Evolutionary conservation across 2,329 filamentous ascomycete genomes (phyloP).

Genomic region (Madurella fahalii): DNA sequence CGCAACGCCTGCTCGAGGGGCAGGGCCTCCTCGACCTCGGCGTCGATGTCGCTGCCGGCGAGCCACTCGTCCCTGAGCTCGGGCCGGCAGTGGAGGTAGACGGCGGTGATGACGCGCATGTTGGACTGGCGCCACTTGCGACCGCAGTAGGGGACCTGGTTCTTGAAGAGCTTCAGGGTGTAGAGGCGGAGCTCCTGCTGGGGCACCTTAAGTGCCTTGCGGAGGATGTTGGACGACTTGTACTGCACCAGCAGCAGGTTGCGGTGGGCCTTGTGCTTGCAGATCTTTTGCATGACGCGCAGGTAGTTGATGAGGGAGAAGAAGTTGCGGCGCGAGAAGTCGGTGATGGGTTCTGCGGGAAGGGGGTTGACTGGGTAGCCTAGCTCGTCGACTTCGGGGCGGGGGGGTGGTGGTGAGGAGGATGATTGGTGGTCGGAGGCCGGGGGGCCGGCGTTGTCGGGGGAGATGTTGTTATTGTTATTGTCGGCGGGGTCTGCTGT

Average conservation of each 20-base stretch:
- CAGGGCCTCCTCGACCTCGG: conserved; percentile 87
- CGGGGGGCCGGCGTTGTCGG: conserved; percentile 13
- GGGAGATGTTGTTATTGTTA: background rate
- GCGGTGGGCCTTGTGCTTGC: conserved; percentile 90
- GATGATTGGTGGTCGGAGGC: conserved; percentile 4
- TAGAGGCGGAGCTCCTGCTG: conserved; percentile 85
- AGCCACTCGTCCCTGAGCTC: conserved; percentile 96
- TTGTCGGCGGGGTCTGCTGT: background rate
- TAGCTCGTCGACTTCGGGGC: conserved; percentile 76
- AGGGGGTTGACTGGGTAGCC: conserved; percentile 71
- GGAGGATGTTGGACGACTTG: conserved; percentile 87
- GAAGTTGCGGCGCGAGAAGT: conserved; percentile 91
- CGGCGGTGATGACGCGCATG: conserved; percentile 97
- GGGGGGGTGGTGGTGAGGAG: conserved; percentile 21
- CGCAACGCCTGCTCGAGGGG: conserved; percentile 88
- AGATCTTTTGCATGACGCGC: conserved; percentile 95
- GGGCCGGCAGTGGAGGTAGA: conserved; percentile 89
- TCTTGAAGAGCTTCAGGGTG: conserved; percentile 97
- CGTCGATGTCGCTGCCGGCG: conserved; percentile 83
- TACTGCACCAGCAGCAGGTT: conserved; percentile 92
- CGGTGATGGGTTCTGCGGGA: conserved; percentile 73
- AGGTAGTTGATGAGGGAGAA: conserved; percentile 94
- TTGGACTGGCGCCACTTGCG: conserved; percentile 97
- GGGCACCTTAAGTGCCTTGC: conserved; percentile 86
- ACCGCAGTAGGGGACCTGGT: conserved; percentile 95